These are phyloP conservation scores for Acanthamoeba royreba DNA, from an alignment of 208 protist genomes.

Conservation along the genomic window DNA sequence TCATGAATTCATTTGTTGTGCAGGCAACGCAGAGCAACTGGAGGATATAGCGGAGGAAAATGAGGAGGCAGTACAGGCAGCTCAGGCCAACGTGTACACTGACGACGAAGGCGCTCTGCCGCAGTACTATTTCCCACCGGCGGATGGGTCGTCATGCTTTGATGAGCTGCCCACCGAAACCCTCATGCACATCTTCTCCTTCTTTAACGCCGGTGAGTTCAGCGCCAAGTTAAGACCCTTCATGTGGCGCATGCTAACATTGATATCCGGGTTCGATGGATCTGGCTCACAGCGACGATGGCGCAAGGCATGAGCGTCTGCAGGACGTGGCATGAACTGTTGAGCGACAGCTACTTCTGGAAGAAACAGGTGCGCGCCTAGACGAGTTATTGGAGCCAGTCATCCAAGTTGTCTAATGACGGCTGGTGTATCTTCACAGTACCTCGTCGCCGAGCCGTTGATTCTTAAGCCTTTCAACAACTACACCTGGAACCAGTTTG, in stretches of 20 bases:
- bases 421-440: not conserved
- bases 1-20: no score
- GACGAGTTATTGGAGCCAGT: not conserved
- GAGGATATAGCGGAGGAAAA: not conserved
- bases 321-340: not conserved
- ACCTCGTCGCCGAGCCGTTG: not conserved
- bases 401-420: not conserved
- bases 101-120: not conserved
- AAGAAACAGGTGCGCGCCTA: not conserved
- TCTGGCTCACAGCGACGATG: conserved; percentile 33
- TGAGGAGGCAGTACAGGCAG: not conserved
- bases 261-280: no score
- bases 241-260: not conserved
- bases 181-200: conserved; percentile 44
- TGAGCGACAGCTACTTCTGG: conserved; percentile 42
- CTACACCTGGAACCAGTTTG: not conserved
- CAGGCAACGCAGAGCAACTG: no score
- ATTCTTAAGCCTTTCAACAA: not conserved
- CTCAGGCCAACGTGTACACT: not conserved
- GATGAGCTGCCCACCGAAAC: conserved; percentile 35
- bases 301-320: not conserved
- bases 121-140: not conserved
- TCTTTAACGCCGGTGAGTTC: not conserved
- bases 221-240: not conserved
- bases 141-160: not conserved